phyloP scores from a whole-genome alignment of 768 basidiomycete species.

The Leucosporidium yakuticum region DNA sequence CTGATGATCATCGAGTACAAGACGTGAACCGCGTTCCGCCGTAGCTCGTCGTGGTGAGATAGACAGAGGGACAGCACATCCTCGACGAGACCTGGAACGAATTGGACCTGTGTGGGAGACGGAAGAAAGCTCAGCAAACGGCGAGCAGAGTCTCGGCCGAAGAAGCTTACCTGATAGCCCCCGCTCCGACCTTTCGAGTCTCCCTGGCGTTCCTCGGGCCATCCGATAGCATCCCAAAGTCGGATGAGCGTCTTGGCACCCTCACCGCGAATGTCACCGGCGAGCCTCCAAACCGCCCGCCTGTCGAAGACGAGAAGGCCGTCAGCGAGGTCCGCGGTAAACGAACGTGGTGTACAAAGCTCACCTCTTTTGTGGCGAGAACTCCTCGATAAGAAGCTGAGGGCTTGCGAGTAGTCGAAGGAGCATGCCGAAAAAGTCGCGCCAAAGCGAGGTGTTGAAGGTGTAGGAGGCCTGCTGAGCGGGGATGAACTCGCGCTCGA shows the following conservation, averaged over 20 bases:
- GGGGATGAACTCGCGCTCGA: constrained; percentile 77
- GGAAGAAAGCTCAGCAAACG: no score
- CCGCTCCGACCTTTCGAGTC: constrained; percentile 40
- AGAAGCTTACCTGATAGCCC: constrained; percentile 60
- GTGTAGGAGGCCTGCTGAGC: constrained; percentile 55
- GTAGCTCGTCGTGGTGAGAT: constrained; percentile 86
- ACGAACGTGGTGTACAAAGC: no score
- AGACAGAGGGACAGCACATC: constrained; percentile 86
- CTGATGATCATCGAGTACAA: constrained; percentile 89
- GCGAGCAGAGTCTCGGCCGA: constrained; percentile 55
- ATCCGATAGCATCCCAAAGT: constrained; percentile 80
- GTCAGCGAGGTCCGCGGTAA: not conserved
- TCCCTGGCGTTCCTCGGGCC: constrained; percentile 43
- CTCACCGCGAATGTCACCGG: constrained; percentile 88
- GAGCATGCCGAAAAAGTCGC: constrained; percentile 69
- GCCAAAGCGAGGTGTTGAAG: constrained; percentile 76
- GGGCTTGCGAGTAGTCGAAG: constrained; percentile 77
- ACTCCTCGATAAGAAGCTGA: constrained; percentile 88
- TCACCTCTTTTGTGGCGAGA: constrained; percentile 72
- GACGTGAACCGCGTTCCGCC: constrained; percentile 84
- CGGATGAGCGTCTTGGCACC: constrained; percentile 71
- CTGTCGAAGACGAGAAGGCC: constrained; percentile 38
- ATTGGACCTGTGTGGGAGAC: constrained; percentile 39
- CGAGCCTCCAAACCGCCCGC: constrained; percentile 90
- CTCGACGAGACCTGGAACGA: constrained; percentile 57